Evolutionary conservation across 2,329 filamentous ascomycete species (phyloP).

Genomic region (Pseudogymnoascus sp.): DNA sequence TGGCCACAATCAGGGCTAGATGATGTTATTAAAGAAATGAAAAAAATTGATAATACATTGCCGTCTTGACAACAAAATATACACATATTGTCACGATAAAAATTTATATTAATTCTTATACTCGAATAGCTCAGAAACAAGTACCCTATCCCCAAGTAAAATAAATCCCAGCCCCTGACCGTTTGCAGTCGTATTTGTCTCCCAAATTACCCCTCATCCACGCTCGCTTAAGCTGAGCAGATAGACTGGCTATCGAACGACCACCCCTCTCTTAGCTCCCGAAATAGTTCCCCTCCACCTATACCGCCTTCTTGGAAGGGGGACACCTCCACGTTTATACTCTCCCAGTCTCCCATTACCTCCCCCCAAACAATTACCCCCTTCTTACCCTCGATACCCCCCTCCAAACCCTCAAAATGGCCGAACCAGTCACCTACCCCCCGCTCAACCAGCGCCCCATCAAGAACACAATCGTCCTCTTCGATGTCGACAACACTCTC

Average conservation of each 20-base stretch:
- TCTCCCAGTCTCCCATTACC: background rate
- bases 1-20: constrained; percentile 8
- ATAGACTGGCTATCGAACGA: background rate
- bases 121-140: background rate
- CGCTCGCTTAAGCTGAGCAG: constrained; percentile 4
- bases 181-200: background rate
- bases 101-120: background rate
- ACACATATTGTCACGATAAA: background rate
- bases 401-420: background rate
- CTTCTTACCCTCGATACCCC: background rate
- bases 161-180: background rate
- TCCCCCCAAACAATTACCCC: background rate
- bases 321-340: constrained; percentile 2
- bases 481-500: constrained; percentile 93
- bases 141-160: background rate
- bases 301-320: background rate
- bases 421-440: constrained; percentile 36
- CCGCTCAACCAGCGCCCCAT: constrained; percentile 76
- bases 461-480: constrained; percentile 89
- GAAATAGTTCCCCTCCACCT: constrained; percentile 7
- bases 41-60: constrained; percentile 7
- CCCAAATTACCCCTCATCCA: constrained; percentile 1
- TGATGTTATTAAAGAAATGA: constrained; percentile 6
- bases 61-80: background rate
- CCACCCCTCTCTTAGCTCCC: constrained; percentile 8